Base-by-base conservation (phyloP, 306 rosid genomes). In the Neltuma alba region DNA sequence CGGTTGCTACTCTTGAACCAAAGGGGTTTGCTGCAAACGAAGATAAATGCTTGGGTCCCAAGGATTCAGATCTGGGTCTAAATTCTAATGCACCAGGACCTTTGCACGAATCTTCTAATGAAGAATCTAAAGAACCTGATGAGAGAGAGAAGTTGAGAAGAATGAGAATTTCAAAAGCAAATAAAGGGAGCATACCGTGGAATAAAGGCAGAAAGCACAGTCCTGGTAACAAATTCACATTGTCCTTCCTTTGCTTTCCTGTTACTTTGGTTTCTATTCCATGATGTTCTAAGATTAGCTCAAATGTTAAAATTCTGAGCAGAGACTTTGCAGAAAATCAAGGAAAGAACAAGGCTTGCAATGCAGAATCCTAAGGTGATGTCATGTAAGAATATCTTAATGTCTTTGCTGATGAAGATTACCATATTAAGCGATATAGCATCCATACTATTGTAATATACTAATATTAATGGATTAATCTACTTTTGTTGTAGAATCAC, bases 321-420 rank as follows among this genome's bases (percentile, higher is more conserved):
- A 93, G 98, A 96, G 83, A 96, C 99, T 77, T 83, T 89, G 83
- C 91, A 33, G 76, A 87, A 86, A 86, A 96, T 96, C 85, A 89
- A 36, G 88, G 97, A 96, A 86, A 88, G 96, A 87, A 96, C 99
- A 84, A 86, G 86, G 87, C 87, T 93, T 58, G 98, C 99, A 9
- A 95, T 95, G 98, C 98, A 92, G 98, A 80, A 88, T 90, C 98
- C 99, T 90, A 95, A 95, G 99, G 99, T 95, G 98, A 95, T 89
- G 98, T 92, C 99, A 88, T 91, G 98, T 90, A 95, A 95, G 97
- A 88, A 84, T 87, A 64, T 83, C 38, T 85, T 81, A 76, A 86
- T 78, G 79, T 81, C 84, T 85, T 83, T 76, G 47, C 63, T 72
- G 55, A 77, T 70, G 40, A 40, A 79, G 64, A 74, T 79, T 82